phyloP scores from a whole-genome alignment of 345 rosid genomes.

The Erodium maritimum region DNA sequence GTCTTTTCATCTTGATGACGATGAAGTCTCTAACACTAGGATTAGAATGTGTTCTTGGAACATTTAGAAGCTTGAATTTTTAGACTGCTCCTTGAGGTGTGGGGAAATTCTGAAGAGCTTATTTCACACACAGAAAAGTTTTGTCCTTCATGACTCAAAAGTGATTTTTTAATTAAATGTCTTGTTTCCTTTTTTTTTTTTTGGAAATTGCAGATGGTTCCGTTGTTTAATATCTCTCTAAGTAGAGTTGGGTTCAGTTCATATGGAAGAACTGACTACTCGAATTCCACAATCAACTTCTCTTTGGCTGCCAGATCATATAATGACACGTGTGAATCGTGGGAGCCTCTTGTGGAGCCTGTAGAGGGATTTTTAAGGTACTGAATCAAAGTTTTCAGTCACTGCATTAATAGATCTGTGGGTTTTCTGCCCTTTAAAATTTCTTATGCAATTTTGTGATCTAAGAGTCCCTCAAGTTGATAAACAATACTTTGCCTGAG shows the following conservation, averaged over 20 bases:
- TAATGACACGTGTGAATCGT: constrained; percentile 79
- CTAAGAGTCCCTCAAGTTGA: background rate
- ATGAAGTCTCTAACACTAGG: too few species aligned
- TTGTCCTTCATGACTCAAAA: too few species aligned
- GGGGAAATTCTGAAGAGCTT: too few species aligned
- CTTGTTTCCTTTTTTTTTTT: constrained; percentile 5
- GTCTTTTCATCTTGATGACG: too few species aligned
- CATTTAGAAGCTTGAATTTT: too few species aligned
- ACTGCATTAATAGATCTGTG: background rate
- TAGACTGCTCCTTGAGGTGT: too few species aligned
- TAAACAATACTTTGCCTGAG: too few species aligned
- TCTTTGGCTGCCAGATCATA: constrained; percentile 83
- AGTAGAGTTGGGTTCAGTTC: constrained; percentile 58
- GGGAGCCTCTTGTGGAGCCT: constrained; percentile 96
- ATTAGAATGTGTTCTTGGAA: too few species aligned
- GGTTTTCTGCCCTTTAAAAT: background rate
- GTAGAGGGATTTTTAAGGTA: constrained; percentile 77
- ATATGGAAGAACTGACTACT: constrained; percentile 56
- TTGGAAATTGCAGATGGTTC: constrained; percentile 71
- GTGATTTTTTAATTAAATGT: constrained; percentile 2
- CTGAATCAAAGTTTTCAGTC: background rate
- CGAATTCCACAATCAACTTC: constrained; percentile 62
- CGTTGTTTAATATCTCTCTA: constrained; percentile 69
- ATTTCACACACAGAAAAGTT: too few species aligned
- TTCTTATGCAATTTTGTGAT: background rate